Evolutionary conservation across 2,329 filamentous ascomycete genomes (phyloP).

Genomic region (Botrytis paeoniae): DNA sequence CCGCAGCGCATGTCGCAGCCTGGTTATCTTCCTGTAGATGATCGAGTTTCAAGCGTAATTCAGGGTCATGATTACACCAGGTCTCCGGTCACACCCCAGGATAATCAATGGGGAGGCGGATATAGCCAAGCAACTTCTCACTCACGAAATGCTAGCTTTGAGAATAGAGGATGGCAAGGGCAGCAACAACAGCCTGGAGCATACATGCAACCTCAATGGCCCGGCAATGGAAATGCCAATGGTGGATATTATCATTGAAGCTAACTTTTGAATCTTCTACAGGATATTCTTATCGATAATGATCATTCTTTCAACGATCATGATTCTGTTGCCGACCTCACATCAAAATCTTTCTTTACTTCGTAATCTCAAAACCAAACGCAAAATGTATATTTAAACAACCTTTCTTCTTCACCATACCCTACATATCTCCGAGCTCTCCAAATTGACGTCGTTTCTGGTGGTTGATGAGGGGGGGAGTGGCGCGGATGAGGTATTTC

Average conservation of each 20-base stretch:
- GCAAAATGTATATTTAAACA: slow-evolving; percentile 16
- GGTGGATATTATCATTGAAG: slow-evolving; percentile 22
- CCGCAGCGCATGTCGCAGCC: not conserved
- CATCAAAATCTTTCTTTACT: not conserved
- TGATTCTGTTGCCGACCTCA: not conserved
- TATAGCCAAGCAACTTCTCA: slow-evolving; percentile 15
- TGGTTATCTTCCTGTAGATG: slow-evolving; percentile 15
- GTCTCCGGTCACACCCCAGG: slow-evolving; percentile 8
- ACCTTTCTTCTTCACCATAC: not conserved
- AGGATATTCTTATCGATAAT: slow-evolving; percentile 22
- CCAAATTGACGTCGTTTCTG: not conserved
- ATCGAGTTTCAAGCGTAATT: slow-evolving; percentile 22
- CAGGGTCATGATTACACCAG: slow-evolving; percentile 20
- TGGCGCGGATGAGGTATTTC: not conserved
- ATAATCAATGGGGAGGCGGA: slow-evolving; percentile 14
- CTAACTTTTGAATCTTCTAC: slow-evolving; percentile 17
- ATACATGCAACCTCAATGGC: slow-evolving; percentile 11
- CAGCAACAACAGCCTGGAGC: slow-evolving; percentile 15
- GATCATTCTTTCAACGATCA: slow-evolving; percentile 8
- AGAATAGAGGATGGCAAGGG: slow-evolving; percentile 18
- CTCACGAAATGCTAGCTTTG: slow-evolving; percentile 12
- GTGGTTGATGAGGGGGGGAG: not conserved
- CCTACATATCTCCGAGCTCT: not conserved
- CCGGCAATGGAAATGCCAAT: slow-evolving; percentile 12
- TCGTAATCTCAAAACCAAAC: not conserved